Conservation (phyloP, 1,139 yeast species). For the Geotrichum reessii region DNA sequence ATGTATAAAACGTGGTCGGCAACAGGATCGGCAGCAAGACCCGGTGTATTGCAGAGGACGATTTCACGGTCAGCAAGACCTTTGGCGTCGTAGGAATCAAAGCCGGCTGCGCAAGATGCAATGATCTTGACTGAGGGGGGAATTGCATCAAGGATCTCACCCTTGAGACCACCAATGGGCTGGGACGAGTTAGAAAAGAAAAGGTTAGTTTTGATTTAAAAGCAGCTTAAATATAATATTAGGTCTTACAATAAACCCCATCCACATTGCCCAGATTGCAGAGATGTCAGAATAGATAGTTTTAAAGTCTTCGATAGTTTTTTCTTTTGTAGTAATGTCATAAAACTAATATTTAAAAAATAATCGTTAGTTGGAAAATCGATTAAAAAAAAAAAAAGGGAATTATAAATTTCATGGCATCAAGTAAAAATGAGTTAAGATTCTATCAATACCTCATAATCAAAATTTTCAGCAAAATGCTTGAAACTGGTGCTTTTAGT, state of each 20-base stretch:
- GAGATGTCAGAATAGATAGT: conserved; percentile 21
- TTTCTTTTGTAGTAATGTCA: conserved; percentile 21
- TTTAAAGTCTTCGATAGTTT: conserved; percentile 22
- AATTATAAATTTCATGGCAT: background rate
- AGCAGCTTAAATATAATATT: background rate
- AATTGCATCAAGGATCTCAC: conserved; percentile 45
- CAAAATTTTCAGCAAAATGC: conserved; percentile 10
- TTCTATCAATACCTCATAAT: conserved; percentile 6
- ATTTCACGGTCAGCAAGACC: conserved; percentile 44
- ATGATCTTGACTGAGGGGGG: conserved; percentile 54
- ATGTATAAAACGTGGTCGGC: conserved; percentile 66
- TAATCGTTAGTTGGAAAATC: background rate
- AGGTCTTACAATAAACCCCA: conserved; percentile 24
- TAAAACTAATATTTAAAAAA: conserved; percentile 13
- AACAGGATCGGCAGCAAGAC: conserved; percentile 58
- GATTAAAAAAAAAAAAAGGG: background rate
- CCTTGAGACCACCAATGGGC: conserved; percentile 27
- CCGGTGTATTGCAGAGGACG: conserved; percentile 51
- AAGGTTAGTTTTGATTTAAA: background rate
- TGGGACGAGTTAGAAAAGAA: background rate
- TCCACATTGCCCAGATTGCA: conserved; percentile 26
- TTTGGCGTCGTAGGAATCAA: conserved; percentile 52
- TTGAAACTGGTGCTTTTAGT: conserved; percentile 7
- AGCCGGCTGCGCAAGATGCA: conserved; percentile 67
- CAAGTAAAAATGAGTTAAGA: background rate